These are phyloP conservation scores for Nitzschia sp. DNA, from an alignment of 108 stramenopile genomes.

Conservation along the genomic window DNA sequence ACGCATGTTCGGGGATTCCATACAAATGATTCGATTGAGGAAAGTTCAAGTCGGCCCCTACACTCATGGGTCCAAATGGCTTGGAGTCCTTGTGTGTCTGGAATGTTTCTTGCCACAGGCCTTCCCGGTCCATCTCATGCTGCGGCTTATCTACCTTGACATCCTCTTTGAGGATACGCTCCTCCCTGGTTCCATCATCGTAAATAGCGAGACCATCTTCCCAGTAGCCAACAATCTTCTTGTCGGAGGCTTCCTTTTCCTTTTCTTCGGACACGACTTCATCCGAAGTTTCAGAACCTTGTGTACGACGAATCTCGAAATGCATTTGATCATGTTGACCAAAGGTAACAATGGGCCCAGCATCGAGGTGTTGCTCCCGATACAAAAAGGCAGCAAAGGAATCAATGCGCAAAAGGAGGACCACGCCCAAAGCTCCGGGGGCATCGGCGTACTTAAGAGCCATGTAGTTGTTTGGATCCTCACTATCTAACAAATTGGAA, in stretches of 20 bases:
- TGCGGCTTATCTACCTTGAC: conserved; percentile 65
- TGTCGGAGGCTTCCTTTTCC: conserved; percentile 36
- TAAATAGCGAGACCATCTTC: conserved; percentile 91
- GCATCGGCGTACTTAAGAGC: conserved; percentile 52
- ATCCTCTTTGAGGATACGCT: conserved; percentile 51
- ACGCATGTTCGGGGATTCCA: conserved; percentile 98
- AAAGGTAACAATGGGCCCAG: conserved; percentile 62
- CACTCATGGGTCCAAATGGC: conserved; percentile 91
- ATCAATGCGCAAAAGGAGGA: conserved; percentile 63
- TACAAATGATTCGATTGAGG: conserved; percentile 79
- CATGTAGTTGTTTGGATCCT: conserved; percentile 41
- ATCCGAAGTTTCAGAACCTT: conserved; percentile 22
- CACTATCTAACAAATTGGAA: conserved; percentile 12
- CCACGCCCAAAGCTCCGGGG: conserved; percentile 36
- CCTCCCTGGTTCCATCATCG: conserved; percentile 84
- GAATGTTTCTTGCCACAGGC: conserved; percentile 94
- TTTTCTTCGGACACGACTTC: conserved; percentile 39
- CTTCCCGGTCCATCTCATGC: conserved; percentile 62
- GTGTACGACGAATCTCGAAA: conserved; percentile 83
- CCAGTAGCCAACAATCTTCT: conserved; percentile 90
- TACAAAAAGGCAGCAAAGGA: conserved; percentile 72
- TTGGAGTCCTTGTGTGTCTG: conserved; percentile 85
- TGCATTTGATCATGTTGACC: conserved; percentile 71
- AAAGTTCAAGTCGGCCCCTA: conserved; percentile 93
- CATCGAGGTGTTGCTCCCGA: conserved; percentile 45